phyloP scores from a whole-genome alignment of 495 filamentous ascomycete species.

The Penicillium malachiteum region DNA sequence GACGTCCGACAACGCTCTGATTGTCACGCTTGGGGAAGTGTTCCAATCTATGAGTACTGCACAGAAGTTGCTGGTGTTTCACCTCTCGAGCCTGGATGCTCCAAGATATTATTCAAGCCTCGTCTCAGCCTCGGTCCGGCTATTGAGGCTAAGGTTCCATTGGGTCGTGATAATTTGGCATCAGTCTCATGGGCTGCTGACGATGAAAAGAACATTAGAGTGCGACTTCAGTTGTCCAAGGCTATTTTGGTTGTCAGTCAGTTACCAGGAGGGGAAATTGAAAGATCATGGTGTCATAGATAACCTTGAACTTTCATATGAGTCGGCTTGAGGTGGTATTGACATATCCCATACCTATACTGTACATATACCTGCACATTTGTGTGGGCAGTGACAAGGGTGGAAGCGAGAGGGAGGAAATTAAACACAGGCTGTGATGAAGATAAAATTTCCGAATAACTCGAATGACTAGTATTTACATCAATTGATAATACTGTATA shows the following conservation, averaged over 20 bases:
- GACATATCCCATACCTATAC: no score
- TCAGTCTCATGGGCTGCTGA: slow-evolving; percentile 24
- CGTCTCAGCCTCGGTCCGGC: slow-evolving; percentile 22
- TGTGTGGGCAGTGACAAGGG: no score
- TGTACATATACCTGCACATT: no score
- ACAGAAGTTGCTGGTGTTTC: slow-evolving; percentile 34
- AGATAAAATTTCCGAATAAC: no score
- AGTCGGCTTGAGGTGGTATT: neutral
- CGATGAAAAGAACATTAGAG: slow-evolving; percentile 7
- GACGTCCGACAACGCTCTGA: slow-evolving; percentile 39
- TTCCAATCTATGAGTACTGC: slow-evolving; percentile 41
- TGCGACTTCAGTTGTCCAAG: slow-evolving; percentile 26
- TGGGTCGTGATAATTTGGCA: slow-evolving; percentile 32
- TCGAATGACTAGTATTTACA: no score
- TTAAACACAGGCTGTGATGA: no score
- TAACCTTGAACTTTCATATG: neutral
- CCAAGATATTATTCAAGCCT: slow-evolving; percentile 32
- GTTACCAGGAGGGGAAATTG: neutral
- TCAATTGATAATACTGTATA: no score
- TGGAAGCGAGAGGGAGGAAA: no score
- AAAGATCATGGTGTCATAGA: neutral
- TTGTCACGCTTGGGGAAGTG: slow-evolving; percentile 45
- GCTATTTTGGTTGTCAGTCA: slow-evolving; percentile 27
- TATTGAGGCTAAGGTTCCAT: slow-evolving; percentile 27
- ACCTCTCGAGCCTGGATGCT: slow-evolving; percentile 21